Percentiles rank a stretch among this genome's conserved stretches.
Conservation (phyloP, 2,329 filamentous ascomycete genomes). For the Trematosphaeria pertusa region DNA sequence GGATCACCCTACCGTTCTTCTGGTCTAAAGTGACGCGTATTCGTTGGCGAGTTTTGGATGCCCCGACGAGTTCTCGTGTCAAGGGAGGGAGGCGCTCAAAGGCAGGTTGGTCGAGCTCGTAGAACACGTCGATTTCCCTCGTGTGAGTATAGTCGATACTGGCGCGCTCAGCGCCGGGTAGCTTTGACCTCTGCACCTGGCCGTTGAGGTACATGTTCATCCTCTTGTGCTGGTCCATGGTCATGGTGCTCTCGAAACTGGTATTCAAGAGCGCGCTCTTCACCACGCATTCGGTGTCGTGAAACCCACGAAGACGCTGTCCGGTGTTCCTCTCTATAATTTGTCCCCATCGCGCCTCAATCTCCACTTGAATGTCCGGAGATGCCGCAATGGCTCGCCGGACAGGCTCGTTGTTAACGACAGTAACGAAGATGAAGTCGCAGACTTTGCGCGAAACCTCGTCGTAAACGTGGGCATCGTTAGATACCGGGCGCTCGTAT, state of each 20-base stretch:
- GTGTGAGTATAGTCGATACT: constrained; percentile 82
- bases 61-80: constrained; percentile 63
- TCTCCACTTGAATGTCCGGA: constrained; percentile 79
- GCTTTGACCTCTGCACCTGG: constrained; percentile 63
- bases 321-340: constrained; percentile 74
- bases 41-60: constrained; percentile 28
- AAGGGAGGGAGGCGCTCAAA: constrained; percentile 53
- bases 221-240: constrained; percentile 83
- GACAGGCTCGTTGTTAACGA: constrained; percentile 71
- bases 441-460: constrained; percentile 78
- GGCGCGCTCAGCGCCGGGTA: constrained; percentile 55
- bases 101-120: constrained; percentile 60
- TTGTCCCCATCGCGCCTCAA: constrained; percentile 91
- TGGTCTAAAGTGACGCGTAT: constrained; percentile 73
- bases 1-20: constrained; percentile 71
- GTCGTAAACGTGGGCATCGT: constrained; percentile 70
- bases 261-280: constrained; percentile 28
- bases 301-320: constrained; percentile 70
- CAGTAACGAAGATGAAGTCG: constrained; percentile 78
- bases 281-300: constrained; percentile 64
- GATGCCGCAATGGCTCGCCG: constrained; percentile 57
- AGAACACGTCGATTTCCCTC: constrained; percentile 83
- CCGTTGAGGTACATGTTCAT: constrained; percentile 87
- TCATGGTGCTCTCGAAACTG: constrained; percentile 87
- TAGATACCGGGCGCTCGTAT: constrained; percentile 69